Conservation (phyloP, 2,329 filamentous ascomycete genomes). For the Pseudopithomyces chartarum region DNA sequence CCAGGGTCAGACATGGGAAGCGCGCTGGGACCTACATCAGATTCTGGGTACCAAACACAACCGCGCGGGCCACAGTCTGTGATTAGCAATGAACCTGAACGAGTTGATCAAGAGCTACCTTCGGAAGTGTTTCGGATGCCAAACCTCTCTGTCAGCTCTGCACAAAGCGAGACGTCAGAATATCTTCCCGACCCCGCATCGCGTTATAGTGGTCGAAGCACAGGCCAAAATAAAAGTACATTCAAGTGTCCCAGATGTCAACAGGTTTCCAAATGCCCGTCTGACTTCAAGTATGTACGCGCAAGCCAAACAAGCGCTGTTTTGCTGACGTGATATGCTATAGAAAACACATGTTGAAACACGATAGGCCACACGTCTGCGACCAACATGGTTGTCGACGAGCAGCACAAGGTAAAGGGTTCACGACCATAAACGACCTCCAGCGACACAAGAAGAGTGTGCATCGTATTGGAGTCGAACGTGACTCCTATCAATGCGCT, state of each 20-base stretch:
- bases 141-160: conserved; percentile 23
- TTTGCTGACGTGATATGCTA: conserved; percentile 14
- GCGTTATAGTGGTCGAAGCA: conserved; percentile 32
- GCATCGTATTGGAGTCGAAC: conserved; percentile 59
- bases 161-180: conserved; percentile 18
- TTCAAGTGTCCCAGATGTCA: conserved; percentile 26
- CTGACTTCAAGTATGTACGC: conserved; percentile 44
- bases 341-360: conserved; percentile 77
- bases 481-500: conserved; percentile 64
- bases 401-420: conserved; percentile 59
- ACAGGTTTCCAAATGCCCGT: conserved; percentile 37
- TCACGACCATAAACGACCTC: conserved; percentile 80
- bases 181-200: conserved; percentile 30
- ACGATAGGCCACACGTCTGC: conserved; percentile 72
- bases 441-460: conserved; percentile 77
- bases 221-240: conserved; percentile 16
- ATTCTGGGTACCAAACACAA: conserved; percentile 42
- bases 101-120: conserved; percentile 25
- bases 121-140: conserved; percentile 18
- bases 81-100: conserved; percentile 33
- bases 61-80: conserved; percentile 33
- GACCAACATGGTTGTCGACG: conserved; percentile 61
- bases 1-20: conserved; percentile 32
- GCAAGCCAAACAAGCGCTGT: background rate
- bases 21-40: conserved; percentile 21